Percentiles rank a stretch among this genome's conserved stretches.
Evolutionary conservation across 805 yeast genomes (phyloP).

Genomic region (Hanseniaspora lindneri): DNA sequence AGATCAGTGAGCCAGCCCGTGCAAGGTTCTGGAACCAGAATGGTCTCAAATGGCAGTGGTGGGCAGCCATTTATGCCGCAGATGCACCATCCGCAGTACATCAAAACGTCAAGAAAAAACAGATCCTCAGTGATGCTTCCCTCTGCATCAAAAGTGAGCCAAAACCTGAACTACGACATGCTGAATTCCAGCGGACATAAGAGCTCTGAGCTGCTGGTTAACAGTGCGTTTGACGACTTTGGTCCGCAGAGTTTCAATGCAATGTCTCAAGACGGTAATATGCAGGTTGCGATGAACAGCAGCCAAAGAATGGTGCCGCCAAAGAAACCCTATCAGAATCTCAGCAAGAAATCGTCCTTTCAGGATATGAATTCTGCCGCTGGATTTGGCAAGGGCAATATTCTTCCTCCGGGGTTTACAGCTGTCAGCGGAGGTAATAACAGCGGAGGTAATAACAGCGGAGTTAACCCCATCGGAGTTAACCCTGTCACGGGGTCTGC

Average conservation of each 20-base stretch:
- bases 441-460: background rate
- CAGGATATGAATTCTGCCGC: background rate
- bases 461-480: too few species aligned
- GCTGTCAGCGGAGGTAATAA: background rate
- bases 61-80: background rate
- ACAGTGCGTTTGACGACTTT: background rate
- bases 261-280: background rate
- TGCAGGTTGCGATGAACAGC: background rate
- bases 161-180: background rate
- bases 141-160: conserved; percentile 7
- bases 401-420: background rate
- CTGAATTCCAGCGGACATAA: background rate
- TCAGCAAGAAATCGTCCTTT: background rate
- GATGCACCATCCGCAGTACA: conserved; percentile 18
- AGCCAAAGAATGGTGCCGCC: background rate
- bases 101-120: conserved; percentile 28
- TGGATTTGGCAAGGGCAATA: background rate
- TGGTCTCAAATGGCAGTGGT: background rate
- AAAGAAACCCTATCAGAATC: background rate
- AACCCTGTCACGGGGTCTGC: too few species aligned
- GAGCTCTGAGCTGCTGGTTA: background rate
- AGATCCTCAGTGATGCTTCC: conserved; percentile 26
- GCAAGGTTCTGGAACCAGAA: background rate
- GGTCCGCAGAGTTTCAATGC: background rate
- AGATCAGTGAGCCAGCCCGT: conserved; percentile 8